These are phyloP conservation scores for Coniophora puteana DNA, from an alignment of 1,284 basidiomycete genomes.

Conservation along the genomic window DNA sequence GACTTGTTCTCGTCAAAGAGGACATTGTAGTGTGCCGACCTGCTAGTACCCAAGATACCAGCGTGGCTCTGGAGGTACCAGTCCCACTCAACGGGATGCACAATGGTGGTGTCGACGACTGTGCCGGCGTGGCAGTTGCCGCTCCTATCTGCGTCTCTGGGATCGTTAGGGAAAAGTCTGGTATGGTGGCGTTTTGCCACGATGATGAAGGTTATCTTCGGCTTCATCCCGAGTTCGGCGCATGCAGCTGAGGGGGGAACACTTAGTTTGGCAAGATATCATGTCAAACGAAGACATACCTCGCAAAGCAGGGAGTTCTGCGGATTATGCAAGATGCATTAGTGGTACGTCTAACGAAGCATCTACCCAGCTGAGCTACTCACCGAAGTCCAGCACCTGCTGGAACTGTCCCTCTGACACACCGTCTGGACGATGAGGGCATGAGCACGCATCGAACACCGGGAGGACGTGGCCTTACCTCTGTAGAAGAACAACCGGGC, in stretches of 20 bases:
- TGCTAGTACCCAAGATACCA: slow-evolving; percentile 62
- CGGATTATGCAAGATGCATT: neutral
- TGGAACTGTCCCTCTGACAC: slow-evolving; percentile 79
- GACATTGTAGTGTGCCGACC: slow-evolving; percentile 68
- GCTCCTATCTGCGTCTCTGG: slow-evolving; percentile 51
- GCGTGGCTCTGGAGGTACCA: slow-evolving; percentile 79
- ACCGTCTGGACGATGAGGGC: slow-evolving; percentile 50
- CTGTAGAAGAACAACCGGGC: slow-evolving; percentile 73
- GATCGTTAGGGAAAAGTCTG: slow-evolving; percentile 64
- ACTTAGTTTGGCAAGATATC: neutral
- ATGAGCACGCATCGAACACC: slow-evolving; percentile 6
- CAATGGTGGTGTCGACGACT: slow-evolving; percentile 69
- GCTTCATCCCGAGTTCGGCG: slow-evolving; percentile 45
- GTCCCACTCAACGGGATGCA: slow-evolving; percentile 75
- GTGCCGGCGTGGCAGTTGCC: slow-evolving; percentile 77
- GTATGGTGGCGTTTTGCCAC: slow-evolving; percentile 79
- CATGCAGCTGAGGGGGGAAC: slow-evolving; percentile 60
- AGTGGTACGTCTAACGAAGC: slow-evolving; percentile 42
- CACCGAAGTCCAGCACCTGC: slow-evolving; percentile 61
- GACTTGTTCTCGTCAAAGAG: slow-evolving; percentile 58
- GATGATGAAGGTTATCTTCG: slow-evolving; percentile 70
- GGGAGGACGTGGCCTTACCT: slow-evolving; percentile 35
- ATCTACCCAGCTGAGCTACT: slow-evolving; percentile 48
- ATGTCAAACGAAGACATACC: slow-evolving; percentile 25
- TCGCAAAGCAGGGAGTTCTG: slow-evolving; percentile 32